Evolutionary conservation across 192 early-diverging fungal genomes (phyloP).

Genomic region (Entophlyctis luteolus): DNA sequence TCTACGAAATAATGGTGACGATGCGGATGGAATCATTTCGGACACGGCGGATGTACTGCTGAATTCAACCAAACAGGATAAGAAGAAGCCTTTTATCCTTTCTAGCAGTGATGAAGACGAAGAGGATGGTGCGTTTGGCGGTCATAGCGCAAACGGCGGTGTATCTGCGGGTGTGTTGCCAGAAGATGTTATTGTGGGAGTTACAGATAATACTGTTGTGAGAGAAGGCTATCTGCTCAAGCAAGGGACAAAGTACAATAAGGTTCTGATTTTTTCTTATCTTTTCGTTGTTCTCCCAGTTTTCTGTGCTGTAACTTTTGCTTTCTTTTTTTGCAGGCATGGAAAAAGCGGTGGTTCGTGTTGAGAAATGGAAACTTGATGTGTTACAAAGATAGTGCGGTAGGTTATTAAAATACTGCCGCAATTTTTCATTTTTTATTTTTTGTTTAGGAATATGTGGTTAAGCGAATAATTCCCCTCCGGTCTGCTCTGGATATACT

Average conservation of each 20-base stretch:
- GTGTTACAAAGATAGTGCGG: slow-evolving; percentile 44
- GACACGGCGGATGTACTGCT: too few species aligned
- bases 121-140: slow-evolving; percentile 18
- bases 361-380: slow-evolving; percentile 38
- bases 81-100: background rate
- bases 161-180: background rate
- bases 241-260: slow-evolving; percentile 35
- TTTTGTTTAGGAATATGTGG: slow-evolving; percentile 46
- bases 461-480: slow-evolving; percentile 42
- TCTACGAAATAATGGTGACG: too few species aligned
- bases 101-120: slow-evolving; percentile 46
- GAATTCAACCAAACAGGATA: too few species aligned
- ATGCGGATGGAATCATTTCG: too few species aligned
- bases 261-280: slow-evolving; percentile 21
- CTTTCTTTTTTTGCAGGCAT: slow-evolving; percentile 16
- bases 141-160: background rate
- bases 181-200: background rate
- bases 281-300: background rate
- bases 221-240: slow-evolving; percentile 47
- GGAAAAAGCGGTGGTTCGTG: slow-evolving; percentile 54
- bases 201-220: slow-evolving; percentile 36
- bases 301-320: slow-evolving; percentile 3
- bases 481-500: slow-evolving; percentile 42
- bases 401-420: slow-evolving; percentile 11
- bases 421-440: background rate